These are phyloP conservation scores for Rhizopus sp. DNA, from an alignment of 371 early-diverging fungal genomes.

Conservation along the genomic window DNA sequence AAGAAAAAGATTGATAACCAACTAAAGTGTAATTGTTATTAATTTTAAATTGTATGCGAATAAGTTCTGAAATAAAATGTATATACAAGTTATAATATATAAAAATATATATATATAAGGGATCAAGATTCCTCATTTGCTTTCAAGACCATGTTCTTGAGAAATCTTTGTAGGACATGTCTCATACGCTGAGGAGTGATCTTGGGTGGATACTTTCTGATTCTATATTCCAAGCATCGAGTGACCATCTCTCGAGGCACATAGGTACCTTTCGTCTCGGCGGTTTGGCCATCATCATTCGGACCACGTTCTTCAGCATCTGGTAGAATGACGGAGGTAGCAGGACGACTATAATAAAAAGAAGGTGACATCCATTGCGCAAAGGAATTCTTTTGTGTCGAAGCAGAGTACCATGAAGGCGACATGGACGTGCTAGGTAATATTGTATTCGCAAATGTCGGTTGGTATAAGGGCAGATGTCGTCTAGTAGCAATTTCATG, in stretches of 20 bases:
- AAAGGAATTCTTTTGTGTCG: slow-evolving; percentile 47
- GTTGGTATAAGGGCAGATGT: slow-evolving; percentile 38
- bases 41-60: too few relatives aligned
- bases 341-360: slow-evolving; percentile 51
- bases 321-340: slow-evolving; percentile 41
- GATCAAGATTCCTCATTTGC: slow-evolving; percentile 39
- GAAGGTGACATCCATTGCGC: slow-evolving; percentile 56
- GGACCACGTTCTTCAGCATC: slow-evolving; percentile 1
- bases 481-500: slow-evolving; percentile 5
- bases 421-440: slow-evolving; percentile 50
- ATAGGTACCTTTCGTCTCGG: slow-evolving; percentile 20
- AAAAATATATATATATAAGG: neutral
- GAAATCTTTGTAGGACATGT: slow-evolving; percentile 46
- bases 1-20: too few relatives aligned
- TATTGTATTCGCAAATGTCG: slow-evolving; percentile 44
- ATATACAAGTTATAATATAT: neutral
- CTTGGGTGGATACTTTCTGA: slow-evolving; percentile 46
- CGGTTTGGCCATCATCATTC: slow-evolving; percentile 5
- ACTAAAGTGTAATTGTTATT: too few relatives aligned
- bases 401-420: slow-evolving; percentile 54
- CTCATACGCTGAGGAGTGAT: slow-evolving; percentile 52
- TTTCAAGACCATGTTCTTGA: slow-evolving; percentile 51
- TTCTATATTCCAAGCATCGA: slow-evolving; percentile 47
- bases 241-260: slow-evolving; percentile 47
- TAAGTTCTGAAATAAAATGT: too few relatives aligned